A percentile compares a stretch with the other conserved stretches of the same genome.
Evolutionary conservation across 306 rosid genomes (phyloP).

Genomic region (Echinosophora koreensis): DNA sequence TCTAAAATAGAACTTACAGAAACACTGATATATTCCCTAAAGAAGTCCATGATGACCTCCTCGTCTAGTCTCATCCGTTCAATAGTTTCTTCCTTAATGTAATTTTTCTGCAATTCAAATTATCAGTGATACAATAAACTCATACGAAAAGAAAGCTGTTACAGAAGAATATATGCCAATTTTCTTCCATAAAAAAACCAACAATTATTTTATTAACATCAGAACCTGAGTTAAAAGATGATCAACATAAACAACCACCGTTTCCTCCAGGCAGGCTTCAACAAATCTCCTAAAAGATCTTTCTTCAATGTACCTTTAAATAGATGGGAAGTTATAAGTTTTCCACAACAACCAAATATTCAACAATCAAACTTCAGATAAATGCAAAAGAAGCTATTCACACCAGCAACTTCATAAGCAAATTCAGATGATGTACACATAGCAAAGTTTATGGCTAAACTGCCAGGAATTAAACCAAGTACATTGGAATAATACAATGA

Average conservation of each 20-base stretch:
- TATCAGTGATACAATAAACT: slow-evolving; percentile 26
- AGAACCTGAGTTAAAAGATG: slow-evolving; percentile 89
- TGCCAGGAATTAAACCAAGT: slow-evolving; percentile 24
- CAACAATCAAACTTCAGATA: slow-evolving; percentile 31
- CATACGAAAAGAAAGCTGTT: slow-evolving; percentile 40
- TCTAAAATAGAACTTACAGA: slow-evolving; percentile 66
- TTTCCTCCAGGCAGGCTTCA: slow-evolving; percentile 99
- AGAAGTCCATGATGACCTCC: slow-evolving; percentile 96
- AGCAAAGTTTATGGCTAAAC: slow-evolving; percentile 24
- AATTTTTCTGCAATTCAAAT: slow-evolving; percentile 72
- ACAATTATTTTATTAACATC: slow-evolving; percentile 5
- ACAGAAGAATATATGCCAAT: slow-evolving; percentile 31
- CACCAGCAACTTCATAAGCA: slow-evolving; percentile 22
- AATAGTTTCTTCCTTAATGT: slow-evolving; percentile 92
- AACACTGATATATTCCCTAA: slow-evolving; percentile 88
- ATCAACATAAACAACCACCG: slow-evolving; percentile 86
- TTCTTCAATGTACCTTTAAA: slow-evolving; percentile 95
- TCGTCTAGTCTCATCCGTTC: slow-evolving; percentile 98
- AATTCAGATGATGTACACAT: slow-evolving; percentile 12
- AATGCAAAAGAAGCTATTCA: slow-evolving; percentile 26
- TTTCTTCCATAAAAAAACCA: slow-evolving; percentile 31
- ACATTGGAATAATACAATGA: neutral
- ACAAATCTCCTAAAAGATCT: slow-evolving; percentile 97
- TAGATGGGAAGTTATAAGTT: slow-evolving; percentile 42
- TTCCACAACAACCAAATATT: slow-evolving; percentile 26